Evolutionary conservation across 768 basidiomycete genomes (phyloP), one percentile per base, ranked within the genome.

Genomic region (Boletus pseudo-olivaceus): DNA sequence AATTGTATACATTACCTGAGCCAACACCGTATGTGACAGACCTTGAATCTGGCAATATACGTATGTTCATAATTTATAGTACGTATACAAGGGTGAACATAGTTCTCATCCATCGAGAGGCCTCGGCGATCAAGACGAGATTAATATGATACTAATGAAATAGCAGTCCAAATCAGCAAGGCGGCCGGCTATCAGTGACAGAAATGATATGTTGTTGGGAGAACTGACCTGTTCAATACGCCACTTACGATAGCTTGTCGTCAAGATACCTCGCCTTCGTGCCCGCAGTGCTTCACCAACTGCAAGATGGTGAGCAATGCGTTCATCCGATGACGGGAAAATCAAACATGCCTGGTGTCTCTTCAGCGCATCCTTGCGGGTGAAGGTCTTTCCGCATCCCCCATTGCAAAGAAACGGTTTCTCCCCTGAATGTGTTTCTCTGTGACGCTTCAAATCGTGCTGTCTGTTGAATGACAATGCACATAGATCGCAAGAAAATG

Each of bases 331-430:
- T 43, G 27, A n/a, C 29, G 33, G 14, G 29, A 37, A 49, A 39
- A 27, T 37, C 40, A 51, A 54, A 51, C 82, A 56, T 61, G 82
- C 90, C 82, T 92, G 90, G 67, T 92, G 90, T 56, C 90, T 81
- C 73, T 91, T 92, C 64, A 92, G 72, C 15, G 90, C 90, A 65
- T 92, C 90, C 72, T 91, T 90, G 59, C 90, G 80, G 46, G 89
- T 92, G 66, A 91, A 92, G 3, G 89, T 90, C 76, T 91, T 91
- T 45, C 88, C 88, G 55, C 90, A 92, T 41, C 86, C 87, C 12
- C 87, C 88, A 61, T 90, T 90, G 70, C 90, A 92, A 17, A 83
- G 70, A 72, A 83, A 92, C 9, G 90, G 89, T 67, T 90, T 91
- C 70, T 91, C 89, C 35, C 89, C 89, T 6, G 87, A 87, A 72